These are phyloP conservation scores for Allium cepa DNA, from an alignment of 106 monocot genomes.

Conservation along the genomic window DNA sequence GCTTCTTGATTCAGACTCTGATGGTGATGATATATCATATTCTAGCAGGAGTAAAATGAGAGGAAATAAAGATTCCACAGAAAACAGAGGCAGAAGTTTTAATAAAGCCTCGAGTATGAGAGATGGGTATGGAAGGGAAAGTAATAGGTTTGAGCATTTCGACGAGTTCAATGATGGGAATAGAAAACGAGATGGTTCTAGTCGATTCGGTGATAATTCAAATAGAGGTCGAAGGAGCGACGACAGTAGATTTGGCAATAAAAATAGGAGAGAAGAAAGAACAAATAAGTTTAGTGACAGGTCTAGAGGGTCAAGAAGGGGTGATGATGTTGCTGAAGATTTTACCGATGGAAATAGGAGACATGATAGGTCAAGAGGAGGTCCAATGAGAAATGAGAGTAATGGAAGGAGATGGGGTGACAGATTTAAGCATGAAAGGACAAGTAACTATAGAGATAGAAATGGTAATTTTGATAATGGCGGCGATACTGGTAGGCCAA, in stretches of 20 bases:
- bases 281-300: conserved; percentile 9
- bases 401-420: neutral
- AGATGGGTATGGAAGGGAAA: conserved; percentile 6
- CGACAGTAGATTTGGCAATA: conserved; percentile 1
- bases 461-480: conserved; percentile 2
- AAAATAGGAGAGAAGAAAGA: conserved; percentile 9
- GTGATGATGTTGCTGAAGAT: too few species aligned
- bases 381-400: conserved; percentile 6
- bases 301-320: conserved; percentile 15
- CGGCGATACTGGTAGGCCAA: conserved; percentile 3
- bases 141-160: conserved; percentile 15
- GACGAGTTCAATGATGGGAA: neutral
- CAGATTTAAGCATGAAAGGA: conserved; percentile 1
- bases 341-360: too few species aligned
- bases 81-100: conserved; percentile 21
- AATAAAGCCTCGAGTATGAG: conserved; percentile 6
- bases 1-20: conserved; percentile 23
- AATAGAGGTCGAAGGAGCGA: conserved; percentile 3
- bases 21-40: conserved; percentile 13
- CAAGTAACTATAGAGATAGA: conserved; percentile 8
- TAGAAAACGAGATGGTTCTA: neutral
- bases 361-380: neutral
- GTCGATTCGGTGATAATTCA: neutral
- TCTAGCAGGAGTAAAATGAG: conserved; percentile 4
- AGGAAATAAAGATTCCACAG: conserved; percentile 9